phyloP scores from a whole-genome alignment of 768 basidiomycete genomes.

The Cystobasidium tubakii region DNA sequence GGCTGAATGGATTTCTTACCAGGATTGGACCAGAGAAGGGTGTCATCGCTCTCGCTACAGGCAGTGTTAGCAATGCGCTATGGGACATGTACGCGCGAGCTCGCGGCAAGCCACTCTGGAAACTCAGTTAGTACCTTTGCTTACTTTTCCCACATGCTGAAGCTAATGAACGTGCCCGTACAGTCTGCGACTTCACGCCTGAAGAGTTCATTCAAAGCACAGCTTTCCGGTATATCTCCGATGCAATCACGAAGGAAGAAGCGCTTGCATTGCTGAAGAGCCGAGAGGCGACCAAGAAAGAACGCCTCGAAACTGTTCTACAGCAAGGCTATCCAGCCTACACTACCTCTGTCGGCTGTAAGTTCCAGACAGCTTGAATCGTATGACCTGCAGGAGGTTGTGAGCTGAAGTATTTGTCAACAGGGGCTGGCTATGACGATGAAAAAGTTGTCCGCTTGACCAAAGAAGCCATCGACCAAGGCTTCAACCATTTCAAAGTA shows the following conservation, averaged over 20 bases:
- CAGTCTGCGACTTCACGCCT: constrained; percentile 42
- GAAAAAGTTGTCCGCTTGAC: constrained; percentile 84
- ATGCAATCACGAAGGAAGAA: constrained; percentile 84
- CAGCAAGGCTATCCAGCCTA: constrained; percentile 43
- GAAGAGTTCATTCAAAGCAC: constrained; percentile 42
- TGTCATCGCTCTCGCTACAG: constrained; percentile 42
- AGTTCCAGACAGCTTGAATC: too few species aligned
- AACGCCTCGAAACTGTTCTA: constrained; percentile 69
- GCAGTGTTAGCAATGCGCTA: constrained; percentile 40
- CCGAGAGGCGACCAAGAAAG: constrained; percentile 68
- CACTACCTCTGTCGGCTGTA: constrained; percentile 44
- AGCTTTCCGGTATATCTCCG: constrained; percentile 73
- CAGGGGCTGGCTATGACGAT: constrained; percentile 68
- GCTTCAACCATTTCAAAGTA: constrained; percentile 93
- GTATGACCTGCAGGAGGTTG: background rate
- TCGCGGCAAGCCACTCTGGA: constrained; percentile 42
- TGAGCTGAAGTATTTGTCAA: background rate
- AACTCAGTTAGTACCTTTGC: constrained; percentile 32
- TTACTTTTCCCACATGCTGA: background rate
- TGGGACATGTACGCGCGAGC: constrained; percentile 43
- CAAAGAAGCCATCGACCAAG: constrained; percentile 69
- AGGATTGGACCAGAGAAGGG: constrained; percentile 40
- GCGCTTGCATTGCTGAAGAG: constrained; percentile 74
- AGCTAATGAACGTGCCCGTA: background rate
- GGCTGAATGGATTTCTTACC: background rate